Evolutionary conservation across 2,329 filamentous ascomycete genomes (phyloP).

Genomic region (Phialophora verrucosa): DNA sequence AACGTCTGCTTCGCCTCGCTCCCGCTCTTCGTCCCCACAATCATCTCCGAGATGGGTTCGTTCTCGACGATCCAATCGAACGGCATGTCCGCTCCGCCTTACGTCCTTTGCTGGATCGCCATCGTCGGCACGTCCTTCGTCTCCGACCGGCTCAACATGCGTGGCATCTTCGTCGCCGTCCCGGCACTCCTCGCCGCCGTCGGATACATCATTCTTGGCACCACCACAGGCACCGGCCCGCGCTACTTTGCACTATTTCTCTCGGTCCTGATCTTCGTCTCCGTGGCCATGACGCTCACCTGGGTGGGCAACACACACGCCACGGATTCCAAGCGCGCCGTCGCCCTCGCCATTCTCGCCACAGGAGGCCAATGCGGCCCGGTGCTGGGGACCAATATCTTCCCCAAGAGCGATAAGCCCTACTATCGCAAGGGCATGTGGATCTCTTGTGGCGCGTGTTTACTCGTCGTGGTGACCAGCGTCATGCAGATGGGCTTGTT

Average conservation of each 20-base stretch:
- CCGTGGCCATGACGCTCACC: conserved; percentile 72
- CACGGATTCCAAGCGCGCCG: conserved; percentile 35
- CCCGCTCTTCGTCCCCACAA: conserved; percentile 69
- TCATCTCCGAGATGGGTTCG: conserved; percentile 67
- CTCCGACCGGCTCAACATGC: conserved; percentile 68
- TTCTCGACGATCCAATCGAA: conserved; percentile 71
- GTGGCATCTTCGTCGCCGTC: conserved; percentile 63
- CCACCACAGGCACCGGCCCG: conserved; percentile 56
- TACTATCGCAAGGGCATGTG: conserved; percentile 47
- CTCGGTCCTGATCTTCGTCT: conserved; percentile 69
- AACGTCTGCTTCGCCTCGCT: conserved; percentile 71
- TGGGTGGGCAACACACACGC: conserved; percentile 61
- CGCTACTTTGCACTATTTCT: conserved; percentile 61
- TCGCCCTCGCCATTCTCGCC: conserved; percentile 66
- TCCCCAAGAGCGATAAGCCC: conserved; percentile 44
- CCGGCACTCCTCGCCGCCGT: conserved; percentile 64
- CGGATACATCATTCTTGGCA: conserved; percentile 70
- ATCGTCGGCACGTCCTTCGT: conserved; percentile 67
- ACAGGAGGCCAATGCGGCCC: conserved; percentile 82
- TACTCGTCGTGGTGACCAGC: conserved; percentile 34
- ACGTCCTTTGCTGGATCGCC: conserved; percentile 70
- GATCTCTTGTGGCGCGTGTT: conserved; percentile 45
- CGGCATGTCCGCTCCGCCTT: conserved; percentile 73
- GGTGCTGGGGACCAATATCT: conserved; percentile 66
- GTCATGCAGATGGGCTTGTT: conserved; percentile 30